phyloP scores from a whole-genome alignment of 805 yeast genomes.

The Lachancea cidri region DNA sequence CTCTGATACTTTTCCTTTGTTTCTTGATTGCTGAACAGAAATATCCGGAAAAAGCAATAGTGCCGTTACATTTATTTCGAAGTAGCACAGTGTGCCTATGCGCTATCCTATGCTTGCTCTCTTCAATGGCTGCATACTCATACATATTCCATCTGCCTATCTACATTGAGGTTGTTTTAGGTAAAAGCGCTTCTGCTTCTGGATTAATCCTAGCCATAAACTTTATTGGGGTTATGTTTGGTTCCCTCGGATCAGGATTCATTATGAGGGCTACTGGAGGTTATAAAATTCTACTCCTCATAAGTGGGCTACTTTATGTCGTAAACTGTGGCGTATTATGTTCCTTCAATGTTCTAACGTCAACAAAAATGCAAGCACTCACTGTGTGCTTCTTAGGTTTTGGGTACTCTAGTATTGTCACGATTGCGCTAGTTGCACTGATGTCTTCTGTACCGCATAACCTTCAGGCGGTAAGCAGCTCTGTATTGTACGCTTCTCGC shows the following conservation, averaged over 20 bases:
- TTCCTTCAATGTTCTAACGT: slow-evolving; percentile 2
- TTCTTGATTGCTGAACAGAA: slow-evolving; percentile 35
- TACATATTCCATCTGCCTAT: slow-evolving; percentile 68
- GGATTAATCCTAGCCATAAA: slow-evolving; percentile 23
- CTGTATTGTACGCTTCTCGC: slow-evolving; percentile 80
- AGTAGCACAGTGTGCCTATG: slow-evolving; percentile 60
- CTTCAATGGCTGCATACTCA: slow-evolving; percentile 62
- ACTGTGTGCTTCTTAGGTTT: slow-evolving; percentile 52
- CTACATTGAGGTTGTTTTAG: slow-evolving; percentile 47
- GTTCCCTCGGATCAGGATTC: slow-evolving; percentile 62
- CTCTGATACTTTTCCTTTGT: slow-evolving; percentile 22
- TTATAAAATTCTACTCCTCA: slow-evolving; percentile 49
- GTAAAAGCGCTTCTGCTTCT: slow-evolving; percentile 8
- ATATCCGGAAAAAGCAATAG: slow-evolving; percentile 53
- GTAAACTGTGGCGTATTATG: slow-evolving; percentile 3
- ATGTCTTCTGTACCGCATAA: slow-evolving; percentile 67
- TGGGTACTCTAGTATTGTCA: slow-evolving; percentile 62
- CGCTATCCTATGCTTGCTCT: slow-evolving; percentile 63
- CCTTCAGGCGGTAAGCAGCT: slow-evolving; percentile 76
- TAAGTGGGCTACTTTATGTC: slow-evolving; percentile 34
- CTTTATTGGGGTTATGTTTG: slow-evolving; percentile 61
- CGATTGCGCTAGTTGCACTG: slow-evolving; percentile 67
- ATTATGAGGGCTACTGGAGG: slow-evolving; percentile 65
- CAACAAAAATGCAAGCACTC: slow-evolving; percentile 36
- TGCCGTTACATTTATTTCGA: slow-evolving; percentile 50